phyloP scores from a whole-genome alignment of 805 yeast genomes.

The Lachancea quebecensis region DNA sequence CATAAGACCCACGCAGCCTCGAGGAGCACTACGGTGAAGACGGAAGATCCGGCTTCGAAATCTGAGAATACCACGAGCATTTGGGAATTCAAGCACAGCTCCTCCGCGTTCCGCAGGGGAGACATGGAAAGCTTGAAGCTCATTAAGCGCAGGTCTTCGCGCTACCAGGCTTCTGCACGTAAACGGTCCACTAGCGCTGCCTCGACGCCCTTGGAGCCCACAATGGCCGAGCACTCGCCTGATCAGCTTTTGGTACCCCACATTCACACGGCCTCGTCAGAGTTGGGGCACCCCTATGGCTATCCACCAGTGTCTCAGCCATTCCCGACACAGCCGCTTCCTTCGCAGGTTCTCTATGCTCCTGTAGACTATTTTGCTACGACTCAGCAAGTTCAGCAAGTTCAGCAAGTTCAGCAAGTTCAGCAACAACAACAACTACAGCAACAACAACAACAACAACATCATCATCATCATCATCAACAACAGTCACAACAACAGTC shows the following conservation, averaged over 20 bases:
- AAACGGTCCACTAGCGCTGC: constrained; percentile 10
- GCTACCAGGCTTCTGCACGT: constrained; percentile 20
- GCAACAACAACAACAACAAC: constrained; percentile 10
- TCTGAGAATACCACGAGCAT: constrained; percentile 19
- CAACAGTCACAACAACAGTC: constrained; percentile 3
- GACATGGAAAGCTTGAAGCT: constrained; percentile 64
- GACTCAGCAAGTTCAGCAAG: constrained; percentile 11
- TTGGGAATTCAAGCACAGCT: constrained; percentile 90
- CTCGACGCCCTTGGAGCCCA: constrained; percentile 3
- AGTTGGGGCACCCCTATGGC: background rate
- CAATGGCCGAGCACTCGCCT: constrained; percentile 2
- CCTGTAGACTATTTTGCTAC: constrained; percentile 3
- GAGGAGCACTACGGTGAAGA: constrained; percentile 4
- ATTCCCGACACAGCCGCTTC: background rate
- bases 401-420: constrained; percentile 12
- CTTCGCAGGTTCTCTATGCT: background rate
- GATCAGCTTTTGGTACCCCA: background rate
- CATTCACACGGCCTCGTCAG: background rate
- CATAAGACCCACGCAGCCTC: constrained; percentile 4
- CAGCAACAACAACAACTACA: constrained; percentile 9
- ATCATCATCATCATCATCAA: constrained; percentile 8
- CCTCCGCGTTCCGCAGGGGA: constrained; percentile 73
- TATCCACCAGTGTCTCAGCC: background rate
- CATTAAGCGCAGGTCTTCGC: constrained; percentile 71
- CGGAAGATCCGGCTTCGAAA: background rate